Evolutionary conservation across 768 basidiomycete genomes (phyloP), one percentile per base, ranked within the genome.

Genomic region (Piloderma croceum): DNA sequence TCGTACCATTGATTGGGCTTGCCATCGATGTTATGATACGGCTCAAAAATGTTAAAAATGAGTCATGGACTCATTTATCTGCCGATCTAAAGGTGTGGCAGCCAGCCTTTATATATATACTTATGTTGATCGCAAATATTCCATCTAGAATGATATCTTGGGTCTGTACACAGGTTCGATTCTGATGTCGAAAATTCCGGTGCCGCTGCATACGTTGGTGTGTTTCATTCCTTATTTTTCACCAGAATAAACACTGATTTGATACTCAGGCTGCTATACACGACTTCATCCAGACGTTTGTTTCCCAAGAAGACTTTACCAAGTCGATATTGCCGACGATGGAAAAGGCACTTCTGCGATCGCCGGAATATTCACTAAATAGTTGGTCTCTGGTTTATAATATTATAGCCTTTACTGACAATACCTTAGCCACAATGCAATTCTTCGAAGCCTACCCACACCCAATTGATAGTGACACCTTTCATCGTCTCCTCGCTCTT

Each of bases 311-410:
- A 0, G 78, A 83, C 25, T 62, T 91, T 21, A 57, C 59, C 2
- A 58, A 64, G 4, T 60, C 63, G 1, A 64, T 93, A 32, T 61
- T 92, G 0, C 88, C 90, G 0, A 69, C 71, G 0, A 76, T 88
- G 25, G 90, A 93, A 54, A 90, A 90, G 49, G 77, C 86, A 2
- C 56, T 94, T 6, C 62, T 90, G 7, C 78, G 89, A 20, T 84
- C 86, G 2, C 90, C 93, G 0, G 92, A 94, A 58, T 68, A 76
- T 31, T 77, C 83, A 0, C 69, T 94, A 3, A 64, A 67, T 24
- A 67, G 88, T 88, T 44, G 36, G 74, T 54, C 31, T 32, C 31
- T 10, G 47, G 41, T 41, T 27, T 33, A 39, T 25, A 29, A 17
- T 23, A 9, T 19, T 36, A 39, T 24, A 18, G 31, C 38, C 27